phyloP scores from a whole-genome alignment of 2,329 filamentous ascomycete genomes.

The Colletotrichum camelliae region DNA sequence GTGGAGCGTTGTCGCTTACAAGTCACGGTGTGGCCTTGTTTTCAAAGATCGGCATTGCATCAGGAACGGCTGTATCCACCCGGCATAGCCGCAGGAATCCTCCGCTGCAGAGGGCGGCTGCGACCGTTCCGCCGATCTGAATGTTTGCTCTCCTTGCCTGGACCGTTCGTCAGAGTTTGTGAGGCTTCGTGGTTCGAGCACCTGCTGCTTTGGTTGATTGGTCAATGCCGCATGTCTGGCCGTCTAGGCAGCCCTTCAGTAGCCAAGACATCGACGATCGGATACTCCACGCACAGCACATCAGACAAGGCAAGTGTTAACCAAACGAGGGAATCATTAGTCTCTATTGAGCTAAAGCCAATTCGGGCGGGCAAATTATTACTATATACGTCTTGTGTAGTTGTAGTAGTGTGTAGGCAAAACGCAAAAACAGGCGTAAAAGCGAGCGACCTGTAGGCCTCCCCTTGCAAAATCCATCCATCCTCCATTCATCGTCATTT shows the following conservation, averaged over 20 bases:
- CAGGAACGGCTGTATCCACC: background rate
- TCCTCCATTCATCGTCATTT: constrained; percentile 8
- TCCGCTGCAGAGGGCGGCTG: background rate
- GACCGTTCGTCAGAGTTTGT: background rate
- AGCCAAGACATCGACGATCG: background rate
- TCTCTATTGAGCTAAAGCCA: constrained; percentile 3
- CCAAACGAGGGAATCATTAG: background rate
- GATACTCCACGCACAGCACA: background rate
- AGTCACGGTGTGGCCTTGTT: background rate
- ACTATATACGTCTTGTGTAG: constrained; percentile 23
- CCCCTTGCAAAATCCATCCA: background rate
- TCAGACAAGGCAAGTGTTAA: background rate
- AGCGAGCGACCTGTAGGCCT: background rate
- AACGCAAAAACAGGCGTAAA: background rate
- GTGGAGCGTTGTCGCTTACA: background rate
- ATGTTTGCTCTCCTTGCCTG: background rate
- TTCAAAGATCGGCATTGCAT: background rate
- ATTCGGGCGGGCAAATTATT: constrained; percentile 21
- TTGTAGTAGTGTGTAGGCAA: background rate
- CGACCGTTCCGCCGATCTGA: background rate
- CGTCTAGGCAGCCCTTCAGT: background rate
- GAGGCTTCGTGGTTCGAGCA: background rate
- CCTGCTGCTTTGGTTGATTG: background rate
- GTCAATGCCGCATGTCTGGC: background rate
- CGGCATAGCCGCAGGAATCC: background rate